phyloP scores from a whole-genome alignment of 371 early-diverging fungal species.

The Zychaea mexicana region DNA sequence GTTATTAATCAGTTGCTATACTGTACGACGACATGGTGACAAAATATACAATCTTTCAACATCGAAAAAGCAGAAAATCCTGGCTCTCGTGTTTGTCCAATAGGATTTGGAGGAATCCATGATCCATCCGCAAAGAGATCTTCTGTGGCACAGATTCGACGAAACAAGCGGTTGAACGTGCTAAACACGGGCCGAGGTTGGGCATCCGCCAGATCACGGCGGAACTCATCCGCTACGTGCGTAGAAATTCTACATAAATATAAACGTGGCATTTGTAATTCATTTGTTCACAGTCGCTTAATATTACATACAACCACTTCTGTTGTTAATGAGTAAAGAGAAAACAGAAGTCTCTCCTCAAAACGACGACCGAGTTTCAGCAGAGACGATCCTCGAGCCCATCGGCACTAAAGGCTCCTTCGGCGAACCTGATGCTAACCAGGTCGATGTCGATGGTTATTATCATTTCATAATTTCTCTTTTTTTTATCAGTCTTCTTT shows the following conservation, averaged over 20 bases:
- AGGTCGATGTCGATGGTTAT: slow-evolving; percentile 44
- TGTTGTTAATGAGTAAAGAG: slow-evolving; percentile 2
- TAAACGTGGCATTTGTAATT: not conserved
- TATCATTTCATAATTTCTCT: not conserved
- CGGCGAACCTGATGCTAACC: slow-evolving; percentile 48
- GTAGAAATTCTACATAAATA: not conserved
- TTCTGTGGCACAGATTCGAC: not conserved
- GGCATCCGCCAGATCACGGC: not conserved
- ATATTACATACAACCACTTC: not conserved
- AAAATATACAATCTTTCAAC: no score
- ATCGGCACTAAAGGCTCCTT: slow-evolving; percentile 21
- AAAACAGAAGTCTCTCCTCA: not conserved
- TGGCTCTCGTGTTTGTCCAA: not conserved
- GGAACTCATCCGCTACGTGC: not conserved
- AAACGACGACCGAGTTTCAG: slow-evolving; percentile 3
- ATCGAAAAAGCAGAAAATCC: not conserved
- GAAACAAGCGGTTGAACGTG: not conserved
- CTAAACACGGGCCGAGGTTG: not conserved
- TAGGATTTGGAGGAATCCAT: not conserved
- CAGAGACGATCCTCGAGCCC: slow-evolving; percentile 14
- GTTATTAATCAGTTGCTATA: not conserved
- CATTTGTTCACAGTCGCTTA: not conserved
- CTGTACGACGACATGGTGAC: not conserved
- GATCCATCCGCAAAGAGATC: not conserved
- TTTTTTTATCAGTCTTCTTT: not conserved